A percentile compares a stretch with the other conserved stretches of the same genome.
phyloP scores from a whole-genome alignment of 495 filamentous ascomycete genomes.

The Lepidopterella palustris region DNA sequence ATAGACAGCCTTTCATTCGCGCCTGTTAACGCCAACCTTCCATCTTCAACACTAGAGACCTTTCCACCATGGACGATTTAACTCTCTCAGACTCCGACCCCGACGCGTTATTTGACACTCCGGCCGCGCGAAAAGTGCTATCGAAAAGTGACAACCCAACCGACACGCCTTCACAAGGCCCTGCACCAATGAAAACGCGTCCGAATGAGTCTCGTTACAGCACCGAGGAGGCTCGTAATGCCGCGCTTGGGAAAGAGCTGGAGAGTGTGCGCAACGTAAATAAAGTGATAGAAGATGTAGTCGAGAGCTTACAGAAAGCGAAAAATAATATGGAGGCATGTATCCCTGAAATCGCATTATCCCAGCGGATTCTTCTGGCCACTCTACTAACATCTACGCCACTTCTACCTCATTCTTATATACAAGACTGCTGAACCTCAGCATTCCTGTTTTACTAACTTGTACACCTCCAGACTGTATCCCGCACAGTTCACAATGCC shows the following conservation, averaged over 20 bases:
- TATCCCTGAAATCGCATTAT: neutral
- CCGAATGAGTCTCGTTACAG: constrained; percentile 51
- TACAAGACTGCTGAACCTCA: too few relatives aligned
- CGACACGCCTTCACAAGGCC: constrained; percentile 39
- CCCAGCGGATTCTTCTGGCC: neutral
- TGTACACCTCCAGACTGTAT: constrained; percentile 59
- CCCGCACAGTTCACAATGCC: constrained; percentile 76
- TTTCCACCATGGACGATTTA: constrained; percentile 21
- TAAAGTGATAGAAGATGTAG: constrained; percentile 72
- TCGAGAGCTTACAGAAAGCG: constrained; percentile 72
- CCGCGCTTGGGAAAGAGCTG: constrained; percentile 68
- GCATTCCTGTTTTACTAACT: too few relatives aligned
- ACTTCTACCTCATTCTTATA: neutral
- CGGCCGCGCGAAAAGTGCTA: constrained; percentile 40
- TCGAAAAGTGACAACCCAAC: constrained; percentile 11
- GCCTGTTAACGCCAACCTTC: neutral
- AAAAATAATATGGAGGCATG: constrained; percentile 76
- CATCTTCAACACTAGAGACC: constrained; percentile 8
- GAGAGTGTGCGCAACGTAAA: constrained; percentile 78
- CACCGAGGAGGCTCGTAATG: constrained; percentile 64
- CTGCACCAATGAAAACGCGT: constrained; percentile 43
- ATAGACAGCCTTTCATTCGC: neutral
- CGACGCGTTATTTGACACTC: constrained; percentile 69
- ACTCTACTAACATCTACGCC: neutral
- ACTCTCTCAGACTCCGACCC: constrained; percentile 49